phyloP scores from a whole-genome alignment of 192 early-diverging fungal species.

The Obelidium mucronatum region DNA sequence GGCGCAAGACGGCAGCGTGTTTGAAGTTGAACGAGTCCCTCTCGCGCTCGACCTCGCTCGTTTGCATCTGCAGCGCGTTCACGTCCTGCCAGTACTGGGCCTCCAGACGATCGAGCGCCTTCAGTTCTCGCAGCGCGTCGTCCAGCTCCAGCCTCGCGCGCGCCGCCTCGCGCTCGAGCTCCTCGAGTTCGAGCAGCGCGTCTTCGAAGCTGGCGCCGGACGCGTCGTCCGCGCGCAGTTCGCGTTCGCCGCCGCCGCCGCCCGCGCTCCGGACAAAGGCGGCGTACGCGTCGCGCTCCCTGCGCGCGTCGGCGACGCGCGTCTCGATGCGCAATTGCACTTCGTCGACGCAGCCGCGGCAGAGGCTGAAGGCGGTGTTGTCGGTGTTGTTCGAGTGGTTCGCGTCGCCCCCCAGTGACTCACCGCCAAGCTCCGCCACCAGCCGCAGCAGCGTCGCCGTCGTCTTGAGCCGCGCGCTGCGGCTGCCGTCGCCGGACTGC shows the following conservation, averaged over 20 bases:
- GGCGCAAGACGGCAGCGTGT: constrained; percentile 76
- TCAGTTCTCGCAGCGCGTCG: constrained; percentile 50
- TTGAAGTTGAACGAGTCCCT: constrained; percentile 80
- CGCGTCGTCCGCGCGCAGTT: constrained; percentile 50
- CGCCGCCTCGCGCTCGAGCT: constrained; percentile 7
- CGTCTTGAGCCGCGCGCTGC: too few species aligned
- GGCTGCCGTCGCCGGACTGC: too few species aligned
- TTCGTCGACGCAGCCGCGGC: constrained; percentile 89
- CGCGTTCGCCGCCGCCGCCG: too few species aligned
- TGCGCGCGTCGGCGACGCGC: constrained; percentile 71
- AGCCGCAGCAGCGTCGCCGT: too few species aligned
- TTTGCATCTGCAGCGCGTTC: constrained; percentile 72
- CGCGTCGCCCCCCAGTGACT: too few species aligned
- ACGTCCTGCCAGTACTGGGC: constrained; percentile 69
- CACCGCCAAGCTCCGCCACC: too few species aligned
- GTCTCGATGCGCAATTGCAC: constrained; percentile 73
- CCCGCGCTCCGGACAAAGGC: too few species aligned
- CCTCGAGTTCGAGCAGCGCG: neutral
- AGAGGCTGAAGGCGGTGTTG: too few species aligned
- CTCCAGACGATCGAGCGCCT: constrained; percentile 63
- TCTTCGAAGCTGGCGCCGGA: neutral
- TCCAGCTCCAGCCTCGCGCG: neutral
- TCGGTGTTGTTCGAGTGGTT: too few species aligned
- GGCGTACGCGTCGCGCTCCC: constrained; percentile 79
- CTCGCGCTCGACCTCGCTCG: constrained; percentile 74